Percentiles rank a stretch among this genome's conserved stretches.
Conservation (phyloP, 257 asterid genomes). For the Eustoma russellianum region DNA sequence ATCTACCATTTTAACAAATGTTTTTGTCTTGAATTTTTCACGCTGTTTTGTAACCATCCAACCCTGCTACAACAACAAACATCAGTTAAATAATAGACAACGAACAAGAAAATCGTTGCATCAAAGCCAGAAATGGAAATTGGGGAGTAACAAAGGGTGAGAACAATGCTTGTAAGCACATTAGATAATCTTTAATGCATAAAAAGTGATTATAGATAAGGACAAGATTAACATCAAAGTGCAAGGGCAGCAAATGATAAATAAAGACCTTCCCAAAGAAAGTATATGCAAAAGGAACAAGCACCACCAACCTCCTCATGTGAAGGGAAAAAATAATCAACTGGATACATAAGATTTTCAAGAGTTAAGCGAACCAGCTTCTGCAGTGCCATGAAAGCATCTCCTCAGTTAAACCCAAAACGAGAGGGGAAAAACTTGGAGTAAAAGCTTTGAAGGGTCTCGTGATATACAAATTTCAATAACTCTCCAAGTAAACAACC, state of each 20-base stretch:
- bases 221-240: too few relatives aligned
- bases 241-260: too few relatives aligned
- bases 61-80: conserved; percentile 40
- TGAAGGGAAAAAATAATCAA: conserved; percentile 77
- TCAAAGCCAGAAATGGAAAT: too few relatives aligned
- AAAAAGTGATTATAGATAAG: too few relatives aligned
- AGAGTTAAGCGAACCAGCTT: conserved; percentile 62
- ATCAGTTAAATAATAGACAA: conserved; percentile 5
- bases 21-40: conserved; percentile 40
- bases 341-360: conserved; percentile 65
- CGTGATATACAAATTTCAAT: not conserved
- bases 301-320: conserved; percentile 77
- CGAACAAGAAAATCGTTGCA: too few relatives aligned
- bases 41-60: conserved; percentile 50
- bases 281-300: conserved; percentile 3
- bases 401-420: conserved; percentile 5
- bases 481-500: too few relatives aligned
- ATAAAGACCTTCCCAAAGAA: too few relatives aligned
- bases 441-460: not conserved
- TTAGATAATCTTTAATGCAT: too few relatives aligned
- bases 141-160: too few relatives aligned
- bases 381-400: conserved; percentile 49
- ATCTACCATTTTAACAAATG: conserved; percentile 49
- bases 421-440: too few relatives aligned
- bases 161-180: too few relatives aligned